These are phyloP conservation scores for Papiliotrema fonsecae DNA, from an alignment of 1,284 basidiomycete genomes.

Conservation along the genomic window DNA sequence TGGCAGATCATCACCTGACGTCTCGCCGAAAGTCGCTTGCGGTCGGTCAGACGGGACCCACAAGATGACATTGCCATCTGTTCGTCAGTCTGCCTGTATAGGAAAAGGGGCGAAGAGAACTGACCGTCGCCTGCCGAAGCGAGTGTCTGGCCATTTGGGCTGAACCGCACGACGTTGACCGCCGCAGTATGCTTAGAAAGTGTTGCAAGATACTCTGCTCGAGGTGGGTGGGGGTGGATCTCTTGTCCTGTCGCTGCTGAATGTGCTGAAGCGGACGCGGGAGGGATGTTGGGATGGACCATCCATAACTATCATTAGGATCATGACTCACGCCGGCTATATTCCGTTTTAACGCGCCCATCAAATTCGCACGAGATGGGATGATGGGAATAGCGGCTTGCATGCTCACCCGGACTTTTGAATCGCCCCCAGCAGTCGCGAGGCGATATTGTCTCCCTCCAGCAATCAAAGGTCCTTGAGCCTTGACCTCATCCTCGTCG, in stretches of 20 bases:
- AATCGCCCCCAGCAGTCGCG: slow-evolving; percentile 94
- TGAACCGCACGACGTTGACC: slow-evolving; percentile 95
- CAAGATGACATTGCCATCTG: slow-evolving; percentile 94
- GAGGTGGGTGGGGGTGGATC: slow-evolving; percentile 61
- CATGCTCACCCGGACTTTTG: slow-evolving; percentile 77
- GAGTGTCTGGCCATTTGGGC: slow-evolving; percentile 87
- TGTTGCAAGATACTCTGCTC: slow-evolving; percentile 93
- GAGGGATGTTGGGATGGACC: slow-evolving; percentile 82
- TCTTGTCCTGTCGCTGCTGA: slow-evolving; percentile 56
- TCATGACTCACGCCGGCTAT: background rate
- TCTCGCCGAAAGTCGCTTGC: slow-evolving; percentile 73
- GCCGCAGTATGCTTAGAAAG: slow-evolving; percentile 87
- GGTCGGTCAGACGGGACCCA: slow-evolving; percentile 81
- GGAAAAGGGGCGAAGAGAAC: slow-evolving; percentile 30
- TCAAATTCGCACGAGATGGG: background rate
- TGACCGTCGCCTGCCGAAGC: slow-evolving; percentile 92
- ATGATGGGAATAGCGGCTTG: too few species aligned
- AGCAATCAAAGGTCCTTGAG: slow-evolving; percentile 21
- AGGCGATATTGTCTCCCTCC: slow-evolving; percentile 67
- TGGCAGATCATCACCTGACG: slow-evolving; percentile 66
- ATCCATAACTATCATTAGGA: slow-evolving; percentile 69
- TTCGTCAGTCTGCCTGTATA: background rate
- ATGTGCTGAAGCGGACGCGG: slow-evolving; percentile 51
- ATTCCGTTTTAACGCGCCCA: background rate
- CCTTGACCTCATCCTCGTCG: slow-evolving; percentile 30